Percentiles rank a stretch among this genome's conserved stretches.
Conservation (phyloP, 2,329 filamentous ascomycete genomes). For the Curvularia eragrostidis region DNA sequence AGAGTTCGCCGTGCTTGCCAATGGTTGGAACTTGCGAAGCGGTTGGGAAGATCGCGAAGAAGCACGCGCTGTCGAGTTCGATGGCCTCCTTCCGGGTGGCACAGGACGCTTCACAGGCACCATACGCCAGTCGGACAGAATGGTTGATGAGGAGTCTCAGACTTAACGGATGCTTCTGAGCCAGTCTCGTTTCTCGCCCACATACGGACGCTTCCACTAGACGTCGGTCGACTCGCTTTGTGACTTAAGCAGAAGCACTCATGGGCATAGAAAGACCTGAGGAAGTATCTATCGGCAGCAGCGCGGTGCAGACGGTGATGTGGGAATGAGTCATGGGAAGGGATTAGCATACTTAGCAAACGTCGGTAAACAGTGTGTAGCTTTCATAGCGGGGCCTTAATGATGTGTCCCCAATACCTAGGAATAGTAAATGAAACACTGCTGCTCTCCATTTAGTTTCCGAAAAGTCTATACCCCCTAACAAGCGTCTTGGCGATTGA, state of each 20-base stretch:
- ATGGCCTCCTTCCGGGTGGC: constrained; percentile 51
- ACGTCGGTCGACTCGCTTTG: background rate
- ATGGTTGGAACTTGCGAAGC: constrained; percentile 41
- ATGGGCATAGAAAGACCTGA: background rate
- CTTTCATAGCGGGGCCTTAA: background rate
- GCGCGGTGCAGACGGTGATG: background rate
- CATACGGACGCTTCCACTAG: constrained; percentile 1
- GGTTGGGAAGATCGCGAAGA: constrained; percentile 44
- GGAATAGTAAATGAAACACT: background rate
- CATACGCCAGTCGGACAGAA: constrained; percentile 30
- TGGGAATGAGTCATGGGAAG: background rate
- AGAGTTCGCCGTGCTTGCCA: constrained; percentile 44
- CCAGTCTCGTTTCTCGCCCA: background rate
- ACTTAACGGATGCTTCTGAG: constrained; percentile 22
- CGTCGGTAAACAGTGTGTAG: too few species aligned
- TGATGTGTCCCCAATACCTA: background rate
- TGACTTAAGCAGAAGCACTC: background rate
- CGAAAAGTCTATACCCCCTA: background rate
- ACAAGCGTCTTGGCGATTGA: background rate
- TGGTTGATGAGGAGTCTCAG: constrained; percentile 20
- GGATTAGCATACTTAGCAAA: too few species aligned
- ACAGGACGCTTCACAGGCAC: constrained; percentile 51
- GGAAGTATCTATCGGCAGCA: background rate
- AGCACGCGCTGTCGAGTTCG: constrained; percentile 50
- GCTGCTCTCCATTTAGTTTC: background rate